A percentile compares a stretch with the other conserved stretches of the same genome.
Conservation (phyloP, 306 rosid species). For the Sechiopsis laciniata region DNA sequence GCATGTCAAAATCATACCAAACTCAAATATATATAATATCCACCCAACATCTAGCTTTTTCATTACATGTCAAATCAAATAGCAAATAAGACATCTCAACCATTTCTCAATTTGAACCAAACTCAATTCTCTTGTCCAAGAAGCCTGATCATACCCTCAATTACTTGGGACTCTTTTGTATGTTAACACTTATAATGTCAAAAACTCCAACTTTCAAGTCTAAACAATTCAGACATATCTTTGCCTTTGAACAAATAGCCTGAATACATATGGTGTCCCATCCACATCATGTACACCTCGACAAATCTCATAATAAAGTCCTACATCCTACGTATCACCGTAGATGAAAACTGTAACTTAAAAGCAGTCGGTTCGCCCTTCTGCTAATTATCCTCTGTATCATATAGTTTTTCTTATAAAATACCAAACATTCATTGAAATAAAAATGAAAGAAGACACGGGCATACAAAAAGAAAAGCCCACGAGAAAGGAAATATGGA, state of each 20-base stretch:
- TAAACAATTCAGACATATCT: conserved; percentile 7
- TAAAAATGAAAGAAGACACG: too few relatives aligned
- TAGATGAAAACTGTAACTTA: neutral
- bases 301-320: neutral
- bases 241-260: neutral
- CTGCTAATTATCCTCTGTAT: neutral
- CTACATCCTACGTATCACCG: neutral
- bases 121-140: conserved; percentile 3
- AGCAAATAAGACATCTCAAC: conserved; percentile 19
- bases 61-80: neutral
- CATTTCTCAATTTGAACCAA: conserved; percentile 14
- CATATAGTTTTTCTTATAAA: too few relatives aligned
- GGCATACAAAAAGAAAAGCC: too few relatives aligned
- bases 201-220: neutral
- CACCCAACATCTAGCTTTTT: too few relatives aligned
- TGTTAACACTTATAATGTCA: conserved; percentile 4
- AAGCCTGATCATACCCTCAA: conserved; percentile 15
- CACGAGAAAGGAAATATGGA: too few relatives aligned
- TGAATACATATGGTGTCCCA: neutral
- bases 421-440: too few relatives aligned
- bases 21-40: neutral
- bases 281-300: neutral
- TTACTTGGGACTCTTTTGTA: conserved; percentile 5
- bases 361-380: neutral
- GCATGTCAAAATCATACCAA: conserved; percentile 23